Conservation (phyloP, 164 flowering plant species). For the Annona cherimola region DNA sequence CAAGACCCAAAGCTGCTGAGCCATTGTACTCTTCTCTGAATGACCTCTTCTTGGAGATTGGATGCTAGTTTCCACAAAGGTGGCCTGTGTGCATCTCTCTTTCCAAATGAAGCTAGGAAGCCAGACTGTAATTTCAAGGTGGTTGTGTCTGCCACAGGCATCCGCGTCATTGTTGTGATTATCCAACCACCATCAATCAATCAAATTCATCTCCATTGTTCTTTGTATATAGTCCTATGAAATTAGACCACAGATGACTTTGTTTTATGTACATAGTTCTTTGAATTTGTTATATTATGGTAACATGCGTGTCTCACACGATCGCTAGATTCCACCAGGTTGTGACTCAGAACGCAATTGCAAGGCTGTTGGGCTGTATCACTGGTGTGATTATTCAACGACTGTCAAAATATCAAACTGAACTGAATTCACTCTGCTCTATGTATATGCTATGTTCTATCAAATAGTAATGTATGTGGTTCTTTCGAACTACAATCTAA, state of each 20-base stretch:
- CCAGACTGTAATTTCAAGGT: not conserved
- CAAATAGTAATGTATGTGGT: too few species aligned
- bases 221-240: not conserved
- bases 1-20: conserved; percentile 81
- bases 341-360: too few species aligned
- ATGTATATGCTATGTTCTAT: too few species aligned
- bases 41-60: conserved; percentile 41
- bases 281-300: not conserved
- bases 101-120: not conserved
- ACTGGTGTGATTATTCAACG: too few species aligned
- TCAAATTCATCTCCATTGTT: not conserved
- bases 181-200: not conserved
- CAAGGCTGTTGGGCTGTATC: too few species aligned
- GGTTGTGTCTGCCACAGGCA: not conserved
- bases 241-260: not conserved
- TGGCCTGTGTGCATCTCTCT: not conserved
- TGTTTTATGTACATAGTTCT: not conserved
- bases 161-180: not conserved
- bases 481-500: too few species aligned
- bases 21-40: conserved; percentile 65
- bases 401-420: too few species aligned
- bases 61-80: not conserved
- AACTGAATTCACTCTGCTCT: too few species aligned
- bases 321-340: too few species aligned
- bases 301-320: not conserved